Evolutionary conservation across 1,284 basidiomycete genomes (phyloP), one percentile per base, ranked within the genome.

Genomic region (Trametes versicolor): DNA sequence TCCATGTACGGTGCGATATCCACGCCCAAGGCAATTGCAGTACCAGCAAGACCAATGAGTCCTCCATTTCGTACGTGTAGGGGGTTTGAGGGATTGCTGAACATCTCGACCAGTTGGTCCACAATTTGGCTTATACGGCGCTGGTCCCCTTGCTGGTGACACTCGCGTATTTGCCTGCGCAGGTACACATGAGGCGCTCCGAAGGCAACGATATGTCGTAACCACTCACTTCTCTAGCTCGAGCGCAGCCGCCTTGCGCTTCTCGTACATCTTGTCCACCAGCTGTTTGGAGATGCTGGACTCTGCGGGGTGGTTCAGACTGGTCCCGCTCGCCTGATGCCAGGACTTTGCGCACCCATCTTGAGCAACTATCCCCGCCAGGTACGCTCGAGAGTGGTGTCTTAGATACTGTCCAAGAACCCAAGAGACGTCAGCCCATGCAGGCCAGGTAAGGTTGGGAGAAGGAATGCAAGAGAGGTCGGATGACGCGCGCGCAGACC

Each of bases 1-100:
- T 94, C 93, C 85, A 99, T 93, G 81, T 97, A 97, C 7, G 95
- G 93, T 2, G 96, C 92, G 59, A 99, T 89, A 70, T 98, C 94
- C 21, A 96, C 91, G 3, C 96, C 95, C 1, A 99, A 83, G 4
- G 98, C 97, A 75, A 99, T 99, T 25, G 95, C 96, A 23, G 96
- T 95, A 32, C 95, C 97, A 1, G 98, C 98, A 0, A 99, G 87
- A 17, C 98, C 98, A 74, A 99, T 99, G 60, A 99, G 85, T 41
- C 97, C 97, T 45, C 98, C 98, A 76, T 98, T 98, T 57, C 97
- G 87, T 51, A 95, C 90, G 74, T 98, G 96, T 45, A 96, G 82
- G 2, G 94, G 89, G 74, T 96, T 95, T 21, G 88, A 83, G 12
- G 87, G 79, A 68, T 93, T 91, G 74, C 83, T 92, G 80, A 97